phyloP scores from a whole-genome alignment of 176 grass and related monocot genomes.

The Dactylis glomerata region DNA sequence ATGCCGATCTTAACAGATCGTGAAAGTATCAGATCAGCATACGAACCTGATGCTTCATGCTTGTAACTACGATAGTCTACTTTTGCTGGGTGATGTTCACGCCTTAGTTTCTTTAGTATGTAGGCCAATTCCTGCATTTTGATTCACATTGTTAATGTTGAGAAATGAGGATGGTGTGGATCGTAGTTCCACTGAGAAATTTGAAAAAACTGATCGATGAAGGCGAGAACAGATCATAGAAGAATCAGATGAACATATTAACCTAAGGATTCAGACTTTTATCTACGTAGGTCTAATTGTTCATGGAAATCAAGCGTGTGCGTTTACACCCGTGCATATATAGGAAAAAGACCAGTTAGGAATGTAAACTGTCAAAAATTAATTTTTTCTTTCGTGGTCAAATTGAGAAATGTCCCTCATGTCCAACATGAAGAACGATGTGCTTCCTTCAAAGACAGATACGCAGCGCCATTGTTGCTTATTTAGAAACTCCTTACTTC shows the following conservation, averaged over 20 bases:
- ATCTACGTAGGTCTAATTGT: neutral
- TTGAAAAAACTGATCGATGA: neutral
- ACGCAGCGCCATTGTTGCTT: neutral
- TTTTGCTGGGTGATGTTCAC: neutral
- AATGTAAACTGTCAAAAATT: neutral
- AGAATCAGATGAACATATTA: neutral
- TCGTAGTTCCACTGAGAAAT: neutral
- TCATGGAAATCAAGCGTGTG: neutral
- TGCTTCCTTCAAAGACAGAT: neutral
- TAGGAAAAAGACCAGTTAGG: neutral
- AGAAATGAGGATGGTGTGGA: too few species aligned
- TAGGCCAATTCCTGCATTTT: neutral
- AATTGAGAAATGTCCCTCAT: neutral
- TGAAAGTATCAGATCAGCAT: neutral
- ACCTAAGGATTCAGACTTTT: neutral
- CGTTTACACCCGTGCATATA: neutral
- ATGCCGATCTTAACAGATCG: neutral
- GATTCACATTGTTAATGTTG: neutral
- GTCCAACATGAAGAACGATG: neutral
- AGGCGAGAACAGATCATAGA: neutral
- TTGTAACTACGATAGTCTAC: neutral
- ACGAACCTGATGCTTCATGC: neutral
- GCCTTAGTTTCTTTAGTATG: neutral
- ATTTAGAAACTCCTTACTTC: neutral
- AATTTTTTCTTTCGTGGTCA: neutral